A percentile compares a stretch with the other conserved stretches of the same genome.
phyloP scores from a whole-genome alignment of 257 asterid genomes.

The Fraxinus americana region DNA sequence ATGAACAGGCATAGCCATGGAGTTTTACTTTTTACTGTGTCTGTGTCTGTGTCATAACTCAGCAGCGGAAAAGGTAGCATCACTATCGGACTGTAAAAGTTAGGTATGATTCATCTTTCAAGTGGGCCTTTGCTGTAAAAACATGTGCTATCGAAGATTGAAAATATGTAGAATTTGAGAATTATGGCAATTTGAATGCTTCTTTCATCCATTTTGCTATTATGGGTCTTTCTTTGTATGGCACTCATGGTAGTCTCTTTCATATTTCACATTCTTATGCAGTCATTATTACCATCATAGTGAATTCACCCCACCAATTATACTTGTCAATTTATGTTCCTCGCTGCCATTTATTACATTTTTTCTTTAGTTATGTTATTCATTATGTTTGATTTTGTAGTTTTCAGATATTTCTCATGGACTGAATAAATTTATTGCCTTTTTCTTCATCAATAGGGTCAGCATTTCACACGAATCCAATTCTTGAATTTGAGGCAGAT shows the following conservation, averaged over 20 bases:
- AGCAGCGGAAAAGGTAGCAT: not conserved
- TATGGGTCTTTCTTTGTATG: slow-evolving; percentile 49
- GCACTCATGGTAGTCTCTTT: slow-evolving; percentile 44
- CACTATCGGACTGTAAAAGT: slow-evolving; percentile 32
- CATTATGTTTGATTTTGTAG: slow-evolving; percentile 41
- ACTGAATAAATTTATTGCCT: slow-evolving; percentile 37
- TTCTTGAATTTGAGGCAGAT: slow-evolving; percentile 39
- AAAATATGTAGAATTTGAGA: slow-evolving; percentile 36
- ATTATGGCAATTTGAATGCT: slow-evolving; percentile 41
- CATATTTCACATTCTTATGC: slow-evolving; percentile 35
- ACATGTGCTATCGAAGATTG: slow-evolving; percentile 38
- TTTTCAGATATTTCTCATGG: slow-evolving; percentile 65
- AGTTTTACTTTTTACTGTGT: not conserved
- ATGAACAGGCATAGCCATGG: not conserved
- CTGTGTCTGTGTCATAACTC: not conserved
- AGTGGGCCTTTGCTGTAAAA: slow-evolving; percentile 60
- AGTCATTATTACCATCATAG: slow-evolving; percentile 37
- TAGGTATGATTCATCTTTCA: slow-evolving; percentile 29
- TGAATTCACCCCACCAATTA: slow-evolving; percentile 41
- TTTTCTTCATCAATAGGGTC: slow-evolving; percentile 46
- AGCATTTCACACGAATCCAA: slow-evolving; percentile 41
- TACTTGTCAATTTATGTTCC: slow-evolving; percentile 24
- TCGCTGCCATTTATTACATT: slow-evolving; percentile 38
- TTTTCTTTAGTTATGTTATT: slow-evolving; percentile 1
- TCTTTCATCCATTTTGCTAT: slow-evolving; percentile 42